Evolutionary conservation across 2,329 filamentous ascomycete species (phyloP), one percentile per base, ranked within the genome.

Genomic region (Pseudogymnoascus sp.): DNA sequence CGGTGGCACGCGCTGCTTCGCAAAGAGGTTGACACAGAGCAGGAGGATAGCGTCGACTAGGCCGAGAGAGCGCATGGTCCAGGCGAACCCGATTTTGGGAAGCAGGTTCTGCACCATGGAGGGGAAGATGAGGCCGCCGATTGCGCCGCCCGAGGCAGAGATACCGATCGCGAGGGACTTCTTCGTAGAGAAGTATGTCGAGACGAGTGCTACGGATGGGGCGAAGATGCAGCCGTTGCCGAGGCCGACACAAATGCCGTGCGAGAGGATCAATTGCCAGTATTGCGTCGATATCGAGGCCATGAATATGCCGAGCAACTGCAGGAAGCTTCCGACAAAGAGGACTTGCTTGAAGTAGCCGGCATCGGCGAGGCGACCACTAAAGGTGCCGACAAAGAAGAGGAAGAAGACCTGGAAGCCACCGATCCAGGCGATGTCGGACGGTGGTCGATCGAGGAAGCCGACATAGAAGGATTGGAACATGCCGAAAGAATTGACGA

Each of bases 371-470:
- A 73, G 68, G 8, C 72, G 70, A 2, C 75, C 75, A 7, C 73
- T 70, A 33, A 77, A 69, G 7, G 71, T 74, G 4, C 75, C 73
- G 5, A 76, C 64, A 53, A 76, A 73, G 64, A 76, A 76, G 12
- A 77, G 67, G 12, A 77, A 66, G 62, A 75, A 78, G 36, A 75
- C 66, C 63, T 78, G 75, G 12, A 77, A 66, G n/a, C 70, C 70
- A n/a, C 77, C 76, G n/a, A 79, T 71, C 77, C 76, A 79, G 18
- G 76, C 76, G 28, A 78, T 74, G 28, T 71, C 68, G 1, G 73
- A 74, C 1, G 74, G 69, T 1, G 72, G 64, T 2, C 67, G 66
- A 1, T 67, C 36, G 6, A 78, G 68, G 0, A 67, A 60, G 4
- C 67, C 67, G 2, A 71, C 68, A 62, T 79, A 78, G 66, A 77